A percentile compares a stretch with the other conserved stretches of the same genome.
These are phyloP conservation scores for Exophiala xenobiotica DNA, from an alignment of 2,329 filamentous ascomycete species.

Conservation along the genomic window DNA sequence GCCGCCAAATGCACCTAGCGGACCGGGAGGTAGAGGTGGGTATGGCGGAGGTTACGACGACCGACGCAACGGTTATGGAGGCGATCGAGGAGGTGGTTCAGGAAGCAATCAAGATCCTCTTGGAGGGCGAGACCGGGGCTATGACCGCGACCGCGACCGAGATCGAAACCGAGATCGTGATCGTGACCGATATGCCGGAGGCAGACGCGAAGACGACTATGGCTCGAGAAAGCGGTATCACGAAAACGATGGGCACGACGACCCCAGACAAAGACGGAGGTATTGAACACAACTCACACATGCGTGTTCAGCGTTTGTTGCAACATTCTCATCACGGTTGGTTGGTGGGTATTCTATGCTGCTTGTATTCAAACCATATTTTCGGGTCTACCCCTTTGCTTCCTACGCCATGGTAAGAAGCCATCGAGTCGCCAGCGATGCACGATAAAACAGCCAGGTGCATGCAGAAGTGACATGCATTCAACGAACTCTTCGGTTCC, in stretches of 20 bases:
- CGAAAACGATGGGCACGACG: slow-evolving; percentile 78
- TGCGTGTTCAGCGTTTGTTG: slow-evolving; percentile 7
- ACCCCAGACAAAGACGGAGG: slow-evolving; percentile 62
- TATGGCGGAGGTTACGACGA: slow-evolving; percentile 48
- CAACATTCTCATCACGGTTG: slow-evolving; percentile 34
- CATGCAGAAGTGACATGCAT: no score
- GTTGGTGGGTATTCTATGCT: slow-evolving; percentile 45
- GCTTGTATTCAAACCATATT: slow-evolving; percentile 12
- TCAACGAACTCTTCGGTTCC: no score
- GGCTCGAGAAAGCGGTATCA: slow-evolving; percentile 66
- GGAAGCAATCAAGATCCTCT: slow-evolving; percentile 85
- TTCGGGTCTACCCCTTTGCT: slow-evolving; percentile 1
- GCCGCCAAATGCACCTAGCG: slow-evolving; percentile 46
- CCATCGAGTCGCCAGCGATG: slow-evolving; percentile 3
- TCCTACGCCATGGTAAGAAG: slow-evolving; percentile 19
- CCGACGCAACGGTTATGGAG: slow-evolving; percentile 53
- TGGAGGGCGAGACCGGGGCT: slow-evolving; percentile 63
- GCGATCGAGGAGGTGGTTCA: slow-evolving; percentile 57
- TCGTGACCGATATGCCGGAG: slow-evolving; percentile 42
- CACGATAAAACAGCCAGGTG: background rate
- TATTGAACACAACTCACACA: slow-evolving; percentile 45
- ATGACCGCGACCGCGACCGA: slow-evolving; percentile 36
- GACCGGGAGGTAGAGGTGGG: slow-evolving; percentile 55
- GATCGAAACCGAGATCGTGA: slow-evolving; percentile 33
- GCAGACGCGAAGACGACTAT: slow-evolving; percentile 47